These are phyloP conservation scores for Heliosperma pusillum DNA, from an alignment of 148 eudicot genomes.

Conservation along the genomic window DNA sequence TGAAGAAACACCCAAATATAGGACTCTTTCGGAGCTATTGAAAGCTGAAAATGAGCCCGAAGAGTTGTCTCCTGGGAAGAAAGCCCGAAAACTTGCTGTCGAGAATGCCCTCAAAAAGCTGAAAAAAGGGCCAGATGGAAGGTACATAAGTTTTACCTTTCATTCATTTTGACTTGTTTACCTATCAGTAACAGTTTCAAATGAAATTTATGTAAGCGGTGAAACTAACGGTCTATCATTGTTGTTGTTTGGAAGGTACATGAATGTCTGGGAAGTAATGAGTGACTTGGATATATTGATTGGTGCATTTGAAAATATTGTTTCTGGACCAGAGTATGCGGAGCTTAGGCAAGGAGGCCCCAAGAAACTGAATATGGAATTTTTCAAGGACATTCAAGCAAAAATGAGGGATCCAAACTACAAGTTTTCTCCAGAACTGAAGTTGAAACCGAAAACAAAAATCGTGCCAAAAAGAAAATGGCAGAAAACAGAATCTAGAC, in stretches of 20 bases:
- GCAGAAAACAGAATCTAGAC: no score
- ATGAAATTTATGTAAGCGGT: no score
- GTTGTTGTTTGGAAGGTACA: conserved; percentile 52
- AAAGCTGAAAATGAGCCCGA: conserved; percentile 76
- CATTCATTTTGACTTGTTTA: no score
- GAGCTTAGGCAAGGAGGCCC: conserved; percentile 91
- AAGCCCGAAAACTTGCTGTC: conserved; percentile 83
- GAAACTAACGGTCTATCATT: no score
- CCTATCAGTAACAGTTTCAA: no score
- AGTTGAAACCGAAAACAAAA: conserved; percentile 88
- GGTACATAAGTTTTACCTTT: conserved; percentile 39
- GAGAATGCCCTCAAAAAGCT: conserved; percentile 86
- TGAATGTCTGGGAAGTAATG: conserved; percentile 91
- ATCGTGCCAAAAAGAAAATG: no score
- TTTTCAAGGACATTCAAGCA: conserved; percentile 90
- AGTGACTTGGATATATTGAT: conserved; percentile 80
- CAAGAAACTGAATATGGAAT: conserved; percentile 73
- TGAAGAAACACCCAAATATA: conserved; percentile 76
- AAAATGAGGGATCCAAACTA: conserved; percentile 91
- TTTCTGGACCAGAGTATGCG: conserved; percentile 89
- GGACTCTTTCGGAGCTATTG: conserved; percentile 61
- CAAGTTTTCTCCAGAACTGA: conserved; percentile 76
- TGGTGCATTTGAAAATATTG: conserved; percentile 87
- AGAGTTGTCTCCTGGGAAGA: conserved; percentile 81
- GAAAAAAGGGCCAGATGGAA: conserved; percentile 93